Base-by-base conservation (phyloP, 1,139 yeast species). In the Yamadazyma atmosphaerica region DNA sequence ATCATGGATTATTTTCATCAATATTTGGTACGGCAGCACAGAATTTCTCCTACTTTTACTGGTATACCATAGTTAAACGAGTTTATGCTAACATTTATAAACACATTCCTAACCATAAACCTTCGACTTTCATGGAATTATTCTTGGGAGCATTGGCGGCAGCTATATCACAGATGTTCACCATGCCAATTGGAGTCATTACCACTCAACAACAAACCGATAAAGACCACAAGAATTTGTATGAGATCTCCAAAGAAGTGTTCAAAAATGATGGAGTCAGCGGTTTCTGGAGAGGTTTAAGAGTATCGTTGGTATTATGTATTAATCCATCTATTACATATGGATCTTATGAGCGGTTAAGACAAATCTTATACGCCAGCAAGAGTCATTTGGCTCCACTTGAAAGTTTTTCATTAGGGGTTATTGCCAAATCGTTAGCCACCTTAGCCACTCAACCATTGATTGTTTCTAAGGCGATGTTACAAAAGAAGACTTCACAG, bases 261-360 rank as follows among this genome's bases (percentile, higher is more conserved):
- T 61, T 79, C 39, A 66, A 66, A n/a, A 81, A 83, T 35, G 87
- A 85, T 51, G 90, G 94, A 4, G 46, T 81, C 33, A 60, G 75
- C 12, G 94, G 94, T 0, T 77, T 86, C 44, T 87, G 96, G 96
- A 74, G 82, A 50, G 96, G 96, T 0, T 73, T 87, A 45, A 82
- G 87, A 57, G 95, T 89, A 8, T 81, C 89, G 10, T 63, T 87
- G 53, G 86, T 87, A 4, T 73, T 87, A 38, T 87, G 94, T 27
- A 70, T 83, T 43, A 87, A 87, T 63, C 96, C 96, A 4, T 83
- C 95, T 31, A 87, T 87, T 56, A 87, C 96, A 4, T 88, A 86
- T 58, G 95, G 95, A 4, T 74, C 89, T 2, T 85, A 80, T 58
- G 92, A 86, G 58, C 74, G 88, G 47, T 70, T 87, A 50, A 82